Base-by-base conservation (phyloP, 2,329 filamentous ascomycete genomes). In the Cladophialophora carrionii region DNA sequence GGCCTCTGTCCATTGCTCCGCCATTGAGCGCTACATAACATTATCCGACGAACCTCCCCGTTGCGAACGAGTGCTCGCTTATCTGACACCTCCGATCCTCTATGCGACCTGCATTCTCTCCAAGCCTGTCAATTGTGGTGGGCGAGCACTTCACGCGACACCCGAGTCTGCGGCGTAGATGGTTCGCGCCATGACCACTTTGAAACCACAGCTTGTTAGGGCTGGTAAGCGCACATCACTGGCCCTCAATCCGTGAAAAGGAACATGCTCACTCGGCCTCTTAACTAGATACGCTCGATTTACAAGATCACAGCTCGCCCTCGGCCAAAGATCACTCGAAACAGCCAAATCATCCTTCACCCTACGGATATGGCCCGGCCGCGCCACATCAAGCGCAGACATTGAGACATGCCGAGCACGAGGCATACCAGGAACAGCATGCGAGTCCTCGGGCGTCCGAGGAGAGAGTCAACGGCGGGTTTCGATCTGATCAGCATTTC, bases 381-480 rank as follows among this genome's bases (percentile, higher is more conserved):
- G 90, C 88, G 70, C 88, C 91, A 52, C 93, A 97, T 76, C 93
- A 98, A 79, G 90, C 92, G 71, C 88, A 91, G 72, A 89, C 93
- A 20, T 83, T 97, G 69, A 89, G 90, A 73, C 89, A 91, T 75
- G 89, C 93, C 63, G 86, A 89, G 69, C 86, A 91, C 74, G 91
- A 96, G 75, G 83, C 86, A 57, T 87, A 86, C 70, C 87, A 92
- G 75, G 90, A 95, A 75, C 85, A 90, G 72, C 80, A 84, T 66
- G 84, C 83, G 68, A 88, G 84, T 71, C 87, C 88, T 51, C 81
- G 84, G 66, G 77, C 89, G 9, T 70, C 68, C 17, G 68, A 70
- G 46, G 68, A 71, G 32, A 54, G 58, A 48, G 31, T 43, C 57
- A 61, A 64, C 52, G 62, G 60, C 20, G 64, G 62, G 6, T 61